Conservation (phyloP, 2,329 filamentous ascomycete species). For the Arachnomyces sp. region DNA sequence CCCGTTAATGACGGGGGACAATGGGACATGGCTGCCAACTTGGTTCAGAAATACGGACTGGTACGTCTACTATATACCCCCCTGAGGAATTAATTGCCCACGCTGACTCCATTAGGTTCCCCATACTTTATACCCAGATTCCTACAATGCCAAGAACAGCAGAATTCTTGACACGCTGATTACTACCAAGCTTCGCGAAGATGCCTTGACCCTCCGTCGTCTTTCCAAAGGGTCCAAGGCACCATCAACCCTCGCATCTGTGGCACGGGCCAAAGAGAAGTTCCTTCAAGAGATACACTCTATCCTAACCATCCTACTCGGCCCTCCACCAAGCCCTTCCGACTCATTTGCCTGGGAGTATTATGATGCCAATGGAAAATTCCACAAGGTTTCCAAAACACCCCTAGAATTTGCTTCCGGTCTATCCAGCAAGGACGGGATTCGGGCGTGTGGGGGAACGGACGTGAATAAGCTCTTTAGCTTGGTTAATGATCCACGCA, state of each 20-base stretch:
- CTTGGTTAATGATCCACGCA: slow-evolving; percentile 77
- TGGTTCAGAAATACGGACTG: slow-evolving; percentile 82
- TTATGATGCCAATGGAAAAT: slow-evolving; percentile 59
- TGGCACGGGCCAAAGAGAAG: slow-evolving; percentile 54
- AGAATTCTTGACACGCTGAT: slow-evolving; percentile 63
- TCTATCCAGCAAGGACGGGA: slow-evolving; percentile 51
- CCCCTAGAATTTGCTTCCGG: slow-evolving; percentile 66
- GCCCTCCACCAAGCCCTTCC: slow-evolving; percentile 64
- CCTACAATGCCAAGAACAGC: slow-evolving; percentile 68
- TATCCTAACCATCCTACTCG: slow-evolving; percentile 74
- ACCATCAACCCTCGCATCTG: slow-evolving; percentile 30
- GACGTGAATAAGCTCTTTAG: slow-evolving; percentile 66
- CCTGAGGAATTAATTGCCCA: neutral
- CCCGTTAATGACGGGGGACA: slow-evolving; percentile 77
- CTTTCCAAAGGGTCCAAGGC: slow-evolving; percentile 38
- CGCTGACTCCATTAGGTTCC: slow-evolving; percentile 44
- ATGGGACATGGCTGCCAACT: slow-evolving; percentile 86
- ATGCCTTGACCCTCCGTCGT: slow-evolving; percentile 63
- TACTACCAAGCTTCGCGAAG: slow-evolving; percentile 80
- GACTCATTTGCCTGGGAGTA: slow-evolving; percentile 74
- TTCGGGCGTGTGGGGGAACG: slow-evolving; percentile 51
- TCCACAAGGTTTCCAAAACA: slow-evolving; percentile 56
- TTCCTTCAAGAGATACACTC: slow-evolving; percentile 76
- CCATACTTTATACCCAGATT: slow-evolving; percentile 72
- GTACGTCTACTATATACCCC: slow-evolving; percentile 22